Percentiles rank a stretch among this genome's conserved stretches.
These are phyloP conservation scores for Hypoxylon fragiforme DNA, from an alignment of 495 filamentous ascomycete genomes.

Conservation along the genomic window DNA sequence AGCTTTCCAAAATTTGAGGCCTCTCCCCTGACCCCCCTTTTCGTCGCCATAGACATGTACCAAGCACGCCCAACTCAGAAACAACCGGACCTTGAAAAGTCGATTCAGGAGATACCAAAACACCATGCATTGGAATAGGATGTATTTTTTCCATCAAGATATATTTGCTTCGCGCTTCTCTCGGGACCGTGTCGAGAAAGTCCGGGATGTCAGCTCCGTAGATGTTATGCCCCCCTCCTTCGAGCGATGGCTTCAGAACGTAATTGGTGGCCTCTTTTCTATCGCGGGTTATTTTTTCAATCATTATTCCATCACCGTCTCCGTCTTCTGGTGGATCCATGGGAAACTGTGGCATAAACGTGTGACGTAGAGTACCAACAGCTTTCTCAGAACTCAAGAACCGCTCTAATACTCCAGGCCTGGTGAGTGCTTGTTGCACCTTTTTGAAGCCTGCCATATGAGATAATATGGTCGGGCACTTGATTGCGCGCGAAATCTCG, in stretches of 20 bases:
- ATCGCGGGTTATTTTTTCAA: too few species aligned
- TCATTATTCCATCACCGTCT: too few species aligned
- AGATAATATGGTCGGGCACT: slow-evolving; percentile 76
- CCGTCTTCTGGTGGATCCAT: slow-evolving; percentile 64
- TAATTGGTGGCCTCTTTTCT: too few species aligned
- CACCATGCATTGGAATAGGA: slow-evolving; percentile 63
- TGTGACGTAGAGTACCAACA: slow-evolving; percentile 55
- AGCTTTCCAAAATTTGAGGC: slow-evolving; percentile 57
- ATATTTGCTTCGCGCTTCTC: slow-evolving; percentile 65
- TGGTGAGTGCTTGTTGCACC: slow-evolving; percentile 75
- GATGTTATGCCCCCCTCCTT: slow-evolving; percentile 79
- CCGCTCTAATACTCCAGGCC: slow-evolving; percentile 59
- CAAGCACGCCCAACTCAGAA: slow-evolving; percentile 73
- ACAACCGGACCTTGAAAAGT: slow-evolving; percentile 66
- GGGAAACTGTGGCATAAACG: slow-evolving; percentile 72
- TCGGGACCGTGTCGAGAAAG: slow-evolving; percentile 59
- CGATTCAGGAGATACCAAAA: slow-evolving; percentile 67
- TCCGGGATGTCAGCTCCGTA: slow-evolving; percentile 70
- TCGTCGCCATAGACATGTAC: slow-evolving; percentile 67
- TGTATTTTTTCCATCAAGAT: slow-evolving; percentile 81
- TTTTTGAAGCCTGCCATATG: slow-evolving; percentile 78
- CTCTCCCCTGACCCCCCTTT: slow-evolving; percentile 23
- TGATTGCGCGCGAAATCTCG: slow-evolving; percentile 74
- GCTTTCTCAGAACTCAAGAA: slow-evolving; percentile 55
- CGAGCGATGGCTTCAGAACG: slow-evolving; percentile 77